phyloP scores from a whole-genome alignment of 495 filamentous ascomycete species.

The Barbatosphaeria neglecta region DNA sequence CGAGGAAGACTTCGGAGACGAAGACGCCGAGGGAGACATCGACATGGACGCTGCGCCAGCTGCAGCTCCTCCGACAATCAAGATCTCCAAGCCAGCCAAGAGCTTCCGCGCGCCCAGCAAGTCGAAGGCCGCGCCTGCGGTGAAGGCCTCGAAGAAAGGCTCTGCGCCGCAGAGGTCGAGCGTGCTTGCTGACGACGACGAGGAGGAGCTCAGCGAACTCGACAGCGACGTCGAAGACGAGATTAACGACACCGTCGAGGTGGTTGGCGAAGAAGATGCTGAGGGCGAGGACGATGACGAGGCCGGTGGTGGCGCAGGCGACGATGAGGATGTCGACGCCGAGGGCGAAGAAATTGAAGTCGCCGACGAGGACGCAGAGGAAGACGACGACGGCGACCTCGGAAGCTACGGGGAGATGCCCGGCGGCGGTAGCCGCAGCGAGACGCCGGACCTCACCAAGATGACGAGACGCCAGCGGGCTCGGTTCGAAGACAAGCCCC shows the following conservation, averaged over 20 bases:
- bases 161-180: conserved; percentile 6
- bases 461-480: conserved; percentile 82
- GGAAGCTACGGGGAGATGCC: conserved; percentile 52
- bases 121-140: conserved; percentile 2
- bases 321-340: conserved; percentile 40
- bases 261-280: conserved; percentile 28
- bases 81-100: conserved; percentile 26
- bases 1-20: conserved; percentile 35
- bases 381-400: conserved; percentile 52
- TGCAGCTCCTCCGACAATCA: conserved; percentile 29
- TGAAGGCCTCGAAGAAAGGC: conserved; percentile 5
- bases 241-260: conserved; percentile 42
- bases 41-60: conserved; percentile 30
- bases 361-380: conserved; percentile 38
- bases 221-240: conserved; percentile 35
- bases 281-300: conserved; percentile 40
- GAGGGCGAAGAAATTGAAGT: conserved; percentile 57
- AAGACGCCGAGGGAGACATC: conserved; percentile 35
- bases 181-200: conserved; percentile 25
- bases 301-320: conserved; percentile 28
- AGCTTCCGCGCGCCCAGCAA: conserved; percentile 3
- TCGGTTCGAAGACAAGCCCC: conserved; percentile 50
- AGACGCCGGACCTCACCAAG: conserved; percentile 68
- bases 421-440: conserved; percentile 44
- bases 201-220: conserved; percentile 35